Evolutionary conservation across 202 grass and related monocot genomes (phyloP).

Genomic region (Saccharum hybrid): DNA sequence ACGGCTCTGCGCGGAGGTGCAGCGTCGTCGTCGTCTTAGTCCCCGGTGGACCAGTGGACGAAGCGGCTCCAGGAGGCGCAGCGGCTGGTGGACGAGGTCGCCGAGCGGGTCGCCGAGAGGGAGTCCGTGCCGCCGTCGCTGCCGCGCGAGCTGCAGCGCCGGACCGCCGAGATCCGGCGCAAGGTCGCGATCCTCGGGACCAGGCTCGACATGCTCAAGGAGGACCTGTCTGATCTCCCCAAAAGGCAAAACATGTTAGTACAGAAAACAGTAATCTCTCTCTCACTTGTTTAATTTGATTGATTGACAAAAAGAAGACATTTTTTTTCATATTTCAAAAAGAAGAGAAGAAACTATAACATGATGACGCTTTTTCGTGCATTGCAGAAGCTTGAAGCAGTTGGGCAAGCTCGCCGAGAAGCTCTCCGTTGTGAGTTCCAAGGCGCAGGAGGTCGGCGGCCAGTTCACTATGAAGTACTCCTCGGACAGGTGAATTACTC

Average conservation of each 20-base stretch:
- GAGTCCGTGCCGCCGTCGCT: conserved; percentile 53
- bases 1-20: background rate
- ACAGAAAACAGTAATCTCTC: background rate
- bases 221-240: conserved; percentile 56
- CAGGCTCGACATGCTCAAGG: conserved; percentile 59
- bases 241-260: conserved; percentile 60
- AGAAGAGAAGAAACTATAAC: background rate
- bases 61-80: conserved; percentile 64
- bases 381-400: conserved; percentile 61
- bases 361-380: background rate
- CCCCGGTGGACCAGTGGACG: conserved; percentile 54
- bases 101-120: conserved; percentile 53
- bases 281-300: background rate
- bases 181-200: conserved; percentile 65
- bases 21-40: background rate
- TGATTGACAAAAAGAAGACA: background rate
- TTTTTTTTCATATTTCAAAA: background rate
- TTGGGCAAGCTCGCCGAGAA: conserved; percentile 66
- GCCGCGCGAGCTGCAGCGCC: conserved; percentile 46
- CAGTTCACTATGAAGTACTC: conserved; percentile 54
- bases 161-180: conserved; percentile 61
- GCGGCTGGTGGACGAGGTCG: conserved; percentile 48
- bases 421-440: conserved; percentile 57
- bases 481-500: conserved; percentile 29
- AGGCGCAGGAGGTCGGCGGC: conserved; percentile 49